A percentile compares a stretch with the other conserved stretches of the same genome.
These are phyloP conservation scores for Paramarasmius palmivorus DNA, from an alignment of 1,284 basidiomycete species.

Conservation along the genomic window DNA sequence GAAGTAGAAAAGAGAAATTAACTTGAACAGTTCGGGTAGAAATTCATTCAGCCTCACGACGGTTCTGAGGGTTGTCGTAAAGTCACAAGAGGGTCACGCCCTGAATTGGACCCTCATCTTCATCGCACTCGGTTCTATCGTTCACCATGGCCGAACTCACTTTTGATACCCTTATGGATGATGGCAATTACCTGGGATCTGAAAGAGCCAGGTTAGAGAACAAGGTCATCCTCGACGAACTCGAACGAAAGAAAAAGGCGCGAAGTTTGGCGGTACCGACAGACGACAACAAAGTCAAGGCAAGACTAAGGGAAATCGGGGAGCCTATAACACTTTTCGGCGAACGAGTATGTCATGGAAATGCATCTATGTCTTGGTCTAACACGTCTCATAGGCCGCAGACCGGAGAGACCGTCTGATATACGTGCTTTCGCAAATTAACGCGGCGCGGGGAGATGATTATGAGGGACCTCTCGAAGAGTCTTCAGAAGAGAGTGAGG, in stretches of 20 bases:
- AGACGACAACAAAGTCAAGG: conserved; percentile 91
- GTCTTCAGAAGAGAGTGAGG: conserved; percentile 67
- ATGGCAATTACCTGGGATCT: conserved; percentile 70
- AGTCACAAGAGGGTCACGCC: background rate
- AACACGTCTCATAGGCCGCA: conserved; percentile 56
- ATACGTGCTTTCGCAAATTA: conserved; percentile 88
- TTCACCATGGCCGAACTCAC: conserved; percentile 68
- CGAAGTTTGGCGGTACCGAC: conserved; percentile 94
- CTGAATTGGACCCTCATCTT: no score
- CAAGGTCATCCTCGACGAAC: conserved; percentile 83
- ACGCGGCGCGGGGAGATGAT: conserved; percentile 76
- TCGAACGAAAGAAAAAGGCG: conserved; percentile 96
- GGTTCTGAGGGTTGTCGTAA: background rate
- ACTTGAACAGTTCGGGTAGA: background rate
- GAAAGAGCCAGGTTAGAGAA: conserved; percentile 76
- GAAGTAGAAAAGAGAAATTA: conserved; percentile 11
- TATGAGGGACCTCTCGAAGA: conserved; percentile 66
- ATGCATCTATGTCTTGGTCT: conserved; percentile 16
- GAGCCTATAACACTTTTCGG: conserved; percentile 98
- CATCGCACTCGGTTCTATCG: no score
- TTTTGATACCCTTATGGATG: conserved; percentile 70
- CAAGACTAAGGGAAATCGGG: conserved; percentile 86
- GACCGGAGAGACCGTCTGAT: conserved; percentile 93
- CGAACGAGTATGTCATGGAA: conserved; percentile 71
- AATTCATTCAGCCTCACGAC: background rate